Conservation (phyloP, 2,329 filamentous ascomycete species). For the Alternaria atra region DNA sequence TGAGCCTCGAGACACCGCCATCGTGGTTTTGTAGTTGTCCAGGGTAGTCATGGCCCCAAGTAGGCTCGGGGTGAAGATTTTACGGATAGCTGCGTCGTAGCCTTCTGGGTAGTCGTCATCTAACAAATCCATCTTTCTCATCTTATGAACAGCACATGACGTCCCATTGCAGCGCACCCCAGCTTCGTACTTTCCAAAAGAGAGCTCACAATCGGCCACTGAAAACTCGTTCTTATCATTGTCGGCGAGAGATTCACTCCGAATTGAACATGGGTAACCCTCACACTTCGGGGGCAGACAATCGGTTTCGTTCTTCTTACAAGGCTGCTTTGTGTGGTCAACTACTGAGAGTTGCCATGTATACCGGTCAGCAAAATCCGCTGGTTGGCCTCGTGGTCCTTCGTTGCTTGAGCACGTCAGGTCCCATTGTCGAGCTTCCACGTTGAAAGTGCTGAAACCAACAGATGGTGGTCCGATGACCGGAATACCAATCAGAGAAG, state of each 20-base stretch:
- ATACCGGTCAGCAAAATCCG: constrained; percentile 15
- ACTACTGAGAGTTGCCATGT: constrained; percentile 27
- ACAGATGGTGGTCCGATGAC: constrained; percentile 16
- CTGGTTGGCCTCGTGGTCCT: constrained; percentile 2
- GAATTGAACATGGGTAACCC: constrained; percentile 31
- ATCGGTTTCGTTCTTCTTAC: constrained; percentile 9
- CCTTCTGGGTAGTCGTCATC: constrained; percentile 25
- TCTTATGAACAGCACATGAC: constrained; percentile 24
- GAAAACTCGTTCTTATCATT: constrained; percentile 14
- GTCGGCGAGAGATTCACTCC: constrained; percentile 24
- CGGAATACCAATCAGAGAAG: constrained; percentile 39
- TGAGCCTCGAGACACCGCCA: constrained; percentile 17
- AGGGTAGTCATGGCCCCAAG: constrained; percentile 23
- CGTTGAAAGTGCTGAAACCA: constrained; percentile 25
- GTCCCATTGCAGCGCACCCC: constrained; percentile 29
- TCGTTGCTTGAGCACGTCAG: constrained; percentile 34
- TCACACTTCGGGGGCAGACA: constrained; percentile 14
- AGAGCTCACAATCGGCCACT: constrained; percentile 28
- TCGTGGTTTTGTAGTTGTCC: constrained; percentile 27
- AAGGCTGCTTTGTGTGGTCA: background rate
- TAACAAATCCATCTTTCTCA: constrained; percentile 33
- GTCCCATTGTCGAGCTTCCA: constrained; percentile 41
- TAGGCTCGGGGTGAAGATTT: constrained; percentile 8
- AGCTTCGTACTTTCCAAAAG: constrained; percentile 32
- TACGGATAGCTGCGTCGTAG: constrained; percentile 18